These are phyloP conservation scores for Lathyrus sativus DNA, from an alignment of 306 rosid genomes.

Conservation along the genomic window DNA sequence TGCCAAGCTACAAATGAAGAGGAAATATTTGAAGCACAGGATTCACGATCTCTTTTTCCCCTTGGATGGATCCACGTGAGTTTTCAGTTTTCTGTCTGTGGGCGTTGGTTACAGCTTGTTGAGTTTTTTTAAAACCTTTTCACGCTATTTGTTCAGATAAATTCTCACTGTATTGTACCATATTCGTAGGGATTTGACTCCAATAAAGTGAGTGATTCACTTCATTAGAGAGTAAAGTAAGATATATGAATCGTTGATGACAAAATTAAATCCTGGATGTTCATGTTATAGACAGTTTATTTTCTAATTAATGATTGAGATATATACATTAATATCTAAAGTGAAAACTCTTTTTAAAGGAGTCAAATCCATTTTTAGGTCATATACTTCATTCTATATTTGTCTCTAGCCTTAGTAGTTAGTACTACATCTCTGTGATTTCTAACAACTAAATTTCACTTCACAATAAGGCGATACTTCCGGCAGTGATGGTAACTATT, in stretches of 20 bases:
- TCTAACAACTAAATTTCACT: background rate
- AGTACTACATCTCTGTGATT: background rate
- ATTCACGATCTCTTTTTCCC: slow-evolving; percentile 84
- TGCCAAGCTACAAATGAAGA: slow-evolving; percentile 94
- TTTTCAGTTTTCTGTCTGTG: slow-evolving; percentile 31
- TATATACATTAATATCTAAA: background rate
- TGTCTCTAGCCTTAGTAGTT: slow-evolving; percentile 7
- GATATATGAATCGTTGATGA: background rate
- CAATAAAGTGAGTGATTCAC: background rate
- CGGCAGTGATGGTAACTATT: background rate
- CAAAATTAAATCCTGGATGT: slow-evolving; percentile 2
- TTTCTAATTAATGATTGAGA: slow-evolving; percentile 10
- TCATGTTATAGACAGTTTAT: background rate
- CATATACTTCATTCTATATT: slow-evolving; percentile 21
- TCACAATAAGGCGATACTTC: background rate
- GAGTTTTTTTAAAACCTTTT: slow-evolving; percentile 14
- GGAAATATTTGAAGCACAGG: slow-evolving; percentile 97
- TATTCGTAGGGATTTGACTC: slow-evolving; percentile 9
- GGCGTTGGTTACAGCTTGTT: slow-evolving; percentile 12
- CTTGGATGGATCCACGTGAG: slow-evolving; percentile 99
- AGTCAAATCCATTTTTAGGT: background rate
- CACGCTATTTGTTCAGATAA: background rate
- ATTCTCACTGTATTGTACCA: slow-evolving; percentile 15
- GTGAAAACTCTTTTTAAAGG: background rate
- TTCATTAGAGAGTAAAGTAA: background rate